These are phyloP conservation scores for Quercus glauca DNA, from an alignment of 306 rosid genomes.

Conservation along the genomic window DNA sequence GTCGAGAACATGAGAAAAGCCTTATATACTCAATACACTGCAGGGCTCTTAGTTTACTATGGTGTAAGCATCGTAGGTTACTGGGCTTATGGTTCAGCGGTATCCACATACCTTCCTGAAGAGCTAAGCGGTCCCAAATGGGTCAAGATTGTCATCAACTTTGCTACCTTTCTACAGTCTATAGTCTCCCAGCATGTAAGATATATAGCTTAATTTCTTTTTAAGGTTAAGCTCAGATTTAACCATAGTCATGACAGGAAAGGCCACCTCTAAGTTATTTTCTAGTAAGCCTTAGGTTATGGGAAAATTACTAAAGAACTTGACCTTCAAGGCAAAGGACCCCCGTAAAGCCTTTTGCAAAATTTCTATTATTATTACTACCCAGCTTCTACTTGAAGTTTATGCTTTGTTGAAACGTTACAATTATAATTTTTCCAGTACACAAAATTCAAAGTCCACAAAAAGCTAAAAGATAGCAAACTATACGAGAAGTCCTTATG, in stretches of 20 bases:
- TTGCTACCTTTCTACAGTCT: conserved; percentile 45
- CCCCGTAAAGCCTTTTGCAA: neutral
- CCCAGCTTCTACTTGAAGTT: too few species aligned
- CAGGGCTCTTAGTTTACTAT: conserved; percentile 41
- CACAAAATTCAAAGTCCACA: too few species aligned
- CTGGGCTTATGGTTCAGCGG: conserved; percentile 60
- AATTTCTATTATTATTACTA: too few species aligned
- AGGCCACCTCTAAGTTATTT: too few species aligned
- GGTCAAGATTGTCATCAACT: conserved; percentile 39
- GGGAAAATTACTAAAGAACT: neutral
- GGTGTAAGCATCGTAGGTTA: conserved; percentile 42
- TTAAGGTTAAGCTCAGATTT: too few species aligned
- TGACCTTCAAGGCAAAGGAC: too few species aligned
- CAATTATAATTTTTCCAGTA: too few species aligned
- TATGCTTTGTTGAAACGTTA: neutral
- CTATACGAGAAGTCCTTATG: too few species aligned
- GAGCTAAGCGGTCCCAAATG: conserved; percentile 50
- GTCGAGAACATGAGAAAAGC: conserved; percentile 59
- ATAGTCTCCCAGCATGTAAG: conserved; percentile 52
- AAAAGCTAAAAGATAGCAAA: too few species aligned
- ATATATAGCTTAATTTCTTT: neutral
- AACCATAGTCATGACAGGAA: too few species aligned
- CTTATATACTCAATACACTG: conserved; percentile 34
- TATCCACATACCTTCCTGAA: conserved; percentile 43
- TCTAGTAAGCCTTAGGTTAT: neutral